Conservation (phyloP, 257 asterid genomes). For the Fraxinus excelsior region DNA sequence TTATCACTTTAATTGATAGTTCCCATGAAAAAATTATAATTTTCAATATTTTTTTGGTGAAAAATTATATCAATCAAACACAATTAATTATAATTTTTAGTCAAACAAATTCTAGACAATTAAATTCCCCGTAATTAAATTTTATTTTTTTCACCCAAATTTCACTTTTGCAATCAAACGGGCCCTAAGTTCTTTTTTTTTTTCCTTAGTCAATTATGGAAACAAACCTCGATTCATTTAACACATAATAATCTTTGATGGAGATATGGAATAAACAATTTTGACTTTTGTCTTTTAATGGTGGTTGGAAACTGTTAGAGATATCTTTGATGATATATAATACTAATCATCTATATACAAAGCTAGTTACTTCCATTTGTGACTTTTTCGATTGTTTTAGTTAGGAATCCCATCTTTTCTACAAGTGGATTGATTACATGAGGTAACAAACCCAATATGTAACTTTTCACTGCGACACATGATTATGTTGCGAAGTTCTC, state of each 20-base stretch:
- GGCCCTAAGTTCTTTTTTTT: no score
- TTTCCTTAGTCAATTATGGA: neutral
- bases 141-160: no score
- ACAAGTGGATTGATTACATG: neutral
- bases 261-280: conserved; percentile 19
- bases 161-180: no score
- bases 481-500: neutral
- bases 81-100: no score
- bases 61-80: no score
- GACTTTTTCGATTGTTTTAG: neutral
- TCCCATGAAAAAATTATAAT: no score
- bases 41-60: no score
- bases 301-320: no score
- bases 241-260: conserved; percentile 2
- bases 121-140: no score
- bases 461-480: neutral
- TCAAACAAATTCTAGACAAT: no score
- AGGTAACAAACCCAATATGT: neutral
- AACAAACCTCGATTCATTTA: neutral
- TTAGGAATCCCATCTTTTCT: neutral
- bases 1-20: no score
- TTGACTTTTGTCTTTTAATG: neutral
- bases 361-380: neutral
- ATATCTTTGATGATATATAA: neutral
- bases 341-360: neutral